Base-by-base conservation (phyloP, 805 yeast genomes). In the Cyberlindnera saturnus region DNA sequence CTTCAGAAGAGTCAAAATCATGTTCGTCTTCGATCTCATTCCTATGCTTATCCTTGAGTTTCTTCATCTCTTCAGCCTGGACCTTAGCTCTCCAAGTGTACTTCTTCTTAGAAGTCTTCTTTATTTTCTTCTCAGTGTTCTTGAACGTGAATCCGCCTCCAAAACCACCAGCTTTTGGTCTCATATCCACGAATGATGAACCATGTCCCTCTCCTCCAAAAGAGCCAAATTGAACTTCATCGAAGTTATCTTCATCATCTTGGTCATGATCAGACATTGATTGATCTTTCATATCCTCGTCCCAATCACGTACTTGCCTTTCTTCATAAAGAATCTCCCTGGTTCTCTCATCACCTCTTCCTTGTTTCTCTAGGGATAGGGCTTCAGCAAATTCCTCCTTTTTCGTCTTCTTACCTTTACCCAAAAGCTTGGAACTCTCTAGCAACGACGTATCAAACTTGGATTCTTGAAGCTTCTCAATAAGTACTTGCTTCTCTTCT, bases 401-500 rank as follows among this genome's bases (percentile, higher is more conserved):
- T 49, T 75, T 77, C 1, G 96, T 85, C 49, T 74, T 78, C 42
- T 65, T 69, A 13, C 89, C 91, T 14, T 77, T 74, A 39, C 98
- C 98, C 39, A 91, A 72, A 5, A 74, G 71, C 57, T 88, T 89
- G 17, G 95, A 77, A 31, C 93, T 81, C 20, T 77, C 81, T 49
- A 88, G 68, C 11, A 78, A 53, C 0, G 81, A 66, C 0, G 96
- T 79, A 57, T 90, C 96, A 38, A 91, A 73, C 30, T 67, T 66
- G 8, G 76, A 67, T 23, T 72, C 74, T 40, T 82, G 74, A 34
- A 91, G 69, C 60, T 88, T 89, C 50, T 82, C 80, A 35, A 91
- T 67, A 42, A 91, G 67, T 3, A 75, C 74, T 52, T 85, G 85
- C 62, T 86, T 86, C 64, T 91, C 98, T 61, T 91, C 96, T 58